Evolutionary conservation across 306 rosid species (phyloP), one percentile per base, ranked within the genome.

Genomic region (Pachyrhizus erosus): DNA sequence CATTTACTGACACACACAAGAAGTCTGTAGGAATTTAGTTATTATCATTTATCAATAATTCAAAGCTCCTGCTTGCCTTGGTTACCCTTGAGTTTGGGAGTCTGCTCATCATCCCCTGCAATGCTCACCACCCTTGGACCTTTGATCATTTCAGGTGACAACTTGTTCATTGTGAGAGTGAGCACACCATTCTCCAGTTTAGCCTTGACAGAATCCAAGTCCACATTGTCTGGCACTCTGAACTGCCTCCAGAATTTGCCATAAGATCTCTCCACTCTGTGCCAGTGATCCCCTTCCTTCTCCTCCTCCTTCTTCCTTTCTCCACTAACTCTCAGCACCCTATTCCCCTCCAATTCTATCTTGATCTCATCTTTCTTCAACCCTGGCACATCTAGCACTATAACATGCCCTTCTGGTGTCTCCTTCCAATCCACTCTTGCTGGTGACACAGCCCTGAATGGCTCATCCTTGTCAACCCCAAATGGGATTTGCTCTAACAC

Each of bases 181-280:
- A 91, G 90, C 75, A 88, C 93, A 9, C 93, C 93, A 77, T 88
- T 82, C 48, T 88, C 87, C 70, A 91, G 42, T 86, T 81, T 85
- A 29, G 93, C 91, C 55, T 74, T 83, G 26, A 89, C 84, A 67
- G 95, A 88, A 66, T 89, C 91, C 84, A 88, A 73, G 43, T 91
- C 85, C 85, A 81, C 90, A 55, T 89, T 83, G 0, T 85, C 86
- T 5, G 95, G 95, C 67, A 91, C 2, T 80, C 75, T 80, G 29
- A 91, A 91, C 79, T 84, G 91, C 80, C 93, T 89, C 89, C 91
- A 89, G 80, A 89, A 91, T 65, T 88, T 91, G 10, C 92, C 93
- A 37, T 79, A 87, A 3, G 89, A 85, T 45, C 91, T 85, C 80
- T 91, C 93, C 43, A 88, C 70, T 11, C 91, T 79, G 62, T 91